phyloP scores from a whole-genome alignment of 2,329 filamentous ascomycete genomes.

The Ambrosiella xylebori region DNA sequence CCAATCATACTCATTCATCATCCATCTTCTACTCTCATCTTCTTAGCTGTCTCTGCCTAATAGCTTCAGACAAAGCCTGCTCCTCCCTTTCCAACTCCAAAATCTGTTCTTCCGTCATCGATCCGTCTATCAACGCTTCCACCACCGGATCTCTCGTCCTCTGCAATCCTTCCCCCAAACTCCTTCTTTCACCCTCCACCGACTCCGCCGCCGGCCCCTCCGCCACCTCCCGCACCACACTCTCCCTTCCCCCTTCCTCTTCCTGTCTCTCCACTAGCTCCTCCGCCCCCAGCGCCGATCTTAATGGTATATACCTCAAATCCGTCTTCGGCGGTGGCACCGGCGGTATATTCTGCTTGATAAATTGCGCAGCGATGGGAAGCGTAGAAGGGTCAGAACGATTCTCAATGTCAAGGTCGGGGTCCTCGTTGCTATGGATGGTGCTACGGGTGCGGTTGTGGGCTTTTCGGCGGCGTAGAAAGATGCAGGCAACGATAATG shows the following conservation, averaged over 20 bases:
- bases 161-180: not conserved
- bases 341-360: too few relatives aligned
- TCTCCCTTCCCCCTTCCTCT: too few relatives aligned
- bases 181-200: not conserved
- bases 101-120: not conserved
- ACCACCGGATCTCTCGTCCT: not conserved
- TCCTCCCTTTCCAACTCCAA: not conserved
- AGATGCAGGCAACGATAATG: not conserved
- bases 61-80: not conserved
- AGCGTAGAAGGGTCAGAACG: not conserved
- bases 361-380: too few relatives aligned
- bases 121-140: not conserved
- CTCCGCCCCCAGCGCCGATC: too few relatives aligned
- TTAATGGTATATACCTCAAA: too few relatives aligned
- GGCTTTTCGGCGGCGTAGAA: not conserved
- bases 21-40: not conserved
- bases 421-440: not conserved
- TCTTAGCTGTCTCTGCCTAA: not conserved
- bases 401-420: too few relatives aligned
- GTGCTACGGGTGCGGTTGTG: constrained; percentile 17
- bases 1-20: not conserved
- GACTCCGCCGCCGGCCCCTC: not conserved
- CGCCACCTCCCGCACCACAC: too few relatives aligned
- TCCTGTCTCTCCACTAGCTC: too few relatives aligned
- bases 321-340: too few relatives aligned